phyloP scores from a whole-genome alignment of 345 rosid species.

The Brassica rapa region DNA sequence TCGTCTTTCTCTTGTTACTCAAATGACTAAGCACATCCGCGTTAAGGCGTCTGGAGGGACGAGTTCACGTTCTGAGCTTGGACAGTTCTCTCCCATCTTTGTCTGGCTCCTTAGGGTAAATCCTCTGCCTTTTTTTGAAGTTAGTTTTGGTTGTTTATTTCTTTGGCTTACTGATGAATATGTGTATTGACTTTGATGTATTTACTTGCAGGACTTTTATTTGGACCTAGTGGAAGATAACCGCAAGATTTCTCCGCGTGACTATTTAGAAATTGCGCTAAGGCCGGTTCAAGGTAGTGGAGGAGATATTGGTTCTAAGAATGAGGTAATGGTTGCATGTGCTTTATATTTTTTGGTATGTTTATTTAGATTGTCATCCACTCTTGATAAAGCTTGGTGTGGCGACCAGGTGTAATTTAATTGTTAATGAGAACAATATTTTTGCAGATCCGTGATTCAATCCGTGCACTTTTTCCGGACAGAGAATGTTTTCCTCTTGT shows the following conservation, averaged over 20 bases:
- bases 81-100: constrained; percentile 94
- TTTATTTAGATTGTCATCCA: constrained; percentile 1
- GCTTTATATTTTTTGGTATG: neutral
- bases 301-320: constrained; percentile 82
- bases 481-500: constrained; percentile 93
- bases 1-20: constrained; percentile 94
- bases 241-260: constrained; percentile 85
- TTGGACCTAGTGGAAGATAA: constrained; percentile 83
- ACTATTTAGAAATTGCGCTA: constrained; percentile 90
- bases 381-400: neutral
- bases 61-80: constrained; percentile 78
- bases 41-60: constrained; percentile 89
- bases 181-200: constrained; percentile 3
- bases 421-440: neutral
- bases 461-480: constrained; percentile 91
- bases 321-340: constrained; percentile 62
- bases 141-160: neutral
- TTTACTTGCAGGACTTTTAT: constrained; percentile 77
- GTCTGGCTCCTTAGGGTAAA: constrained; percentile 97
- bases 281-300: constrained; percentile 83
- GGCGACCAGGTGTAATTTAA: neutral
- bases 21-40: constrained; percentile 95
- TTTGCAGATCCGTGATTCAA: constrained; percentile 79
- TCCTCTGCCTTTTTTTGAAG: constrained; percentile 7
- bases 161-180: neutral